These are phyloP conservation scores for Elsinoe batatas DNA, from an alignment of 2,329 filamentous ascomycete species.

Conservation along the genomic window DNA sequence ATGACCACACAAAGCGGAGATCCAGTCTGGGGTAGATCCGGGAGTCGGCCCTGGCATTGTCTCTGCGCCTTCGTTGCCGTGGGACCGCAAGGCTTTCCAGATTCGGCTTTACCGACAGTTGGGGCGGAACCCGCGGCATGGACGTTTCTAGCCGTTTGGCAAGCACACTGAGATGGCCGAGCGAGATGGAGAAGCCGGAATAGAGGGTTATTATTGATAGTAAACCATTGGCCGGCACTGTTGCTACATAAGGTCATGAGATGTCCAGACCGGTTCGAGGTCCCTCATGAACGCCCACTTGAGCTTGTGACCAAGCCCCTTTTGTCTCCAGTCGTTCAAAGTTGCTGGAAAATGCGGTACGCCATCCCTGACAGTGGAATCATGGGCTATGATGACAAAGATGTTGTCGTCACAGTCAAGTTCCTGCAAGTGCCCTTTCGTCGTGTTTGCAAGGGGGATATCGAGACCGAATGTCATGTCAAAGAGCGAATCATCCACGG, in stretches of 20 bases:
- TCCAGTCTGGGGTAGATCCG: too few species aligned
- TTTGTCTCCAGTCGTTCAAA: conserved; percentile 37
- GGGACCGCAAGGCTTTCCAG: too few species aligned
- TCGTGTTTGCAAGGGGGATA: conserved; percentile 18
- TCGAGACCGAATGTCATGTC: conserved; percentile 2
- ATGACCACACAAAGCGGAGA: too few species aligned
- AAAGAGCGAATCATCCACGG: not conserved
- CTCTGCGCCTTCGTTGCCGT: too few species aligned
- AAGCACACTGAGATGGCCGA: too few species aligned
- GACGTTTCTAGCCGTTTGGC: too few species aligned
- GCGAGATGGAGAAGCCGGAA: not conserved
- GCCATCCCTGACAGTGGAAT: conserved; percentile 33
- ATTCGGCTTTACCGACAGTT: too few species aligned
- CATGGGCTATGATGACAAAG: conserved; percentile 41
- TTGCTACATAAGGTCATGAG: not conserved
- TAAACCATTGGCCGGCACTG: not conserved
- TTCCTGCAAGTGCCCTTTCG: conserved; percentile 36
- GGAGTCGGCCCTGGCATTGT: too few species aligned
- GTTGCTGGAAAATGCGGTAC: conserved; percentile 42
- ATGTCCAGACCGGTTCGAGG: conserved; percentile 27
- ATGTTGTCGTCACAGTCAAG: conserved; percentile 37
- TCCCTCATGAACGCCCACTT: conserved; percentile 45
- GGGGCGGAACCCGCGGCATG: too few species aligned
- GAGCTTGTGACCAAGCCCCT: conserved; percentile 36
- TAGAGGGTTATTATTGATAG: not conserved